A percentile compares a stretch with the other conserved stretches of the same genome.
Evolutionary conservation across 345 rosid genomes (phyloP).

Genomic region (Citrus medica): DNA sequence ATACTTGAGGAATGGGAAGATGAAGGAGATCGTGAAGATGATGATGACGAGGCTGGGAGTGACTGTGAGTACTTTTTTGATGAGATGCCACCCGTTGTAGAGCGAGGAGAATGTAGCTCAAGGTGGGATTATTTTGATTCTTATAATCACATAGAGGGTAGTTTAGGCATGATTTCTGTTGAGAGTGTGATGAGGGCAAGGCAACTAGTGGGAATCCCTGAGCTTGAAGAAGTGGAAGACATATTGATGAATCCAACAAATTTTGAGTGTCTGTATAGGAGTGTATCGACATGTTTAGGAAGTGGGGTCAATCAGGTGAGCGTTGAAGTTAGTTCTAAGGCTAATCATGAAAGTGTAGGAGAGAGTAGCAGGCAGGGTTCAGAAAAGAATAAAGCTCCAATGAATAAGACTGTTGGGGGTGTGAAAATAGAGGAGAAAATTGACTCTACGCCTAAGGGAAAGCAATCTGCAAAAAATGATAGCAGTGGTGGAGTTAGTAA

Average conservation of each 20-base stretch:
- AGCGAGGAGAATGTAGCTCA: neutral
- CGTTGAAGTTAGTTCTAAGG: neutral
- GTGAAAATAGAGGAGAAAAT: neutral
- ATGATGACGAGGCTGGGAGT: slow-evolving; percentile 4
- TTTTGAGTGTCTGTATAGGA: slow-evolving; percentile 11
- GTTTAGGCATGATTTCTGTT: slow-evolving; percentile 6
- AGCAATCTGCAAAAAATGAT: neutral
- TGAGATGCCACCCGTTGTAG: slow-evolving; percentile 5
- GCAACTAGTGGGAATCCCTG: slow-evolving; percentile 34
- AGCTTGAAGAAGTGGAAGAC: slow-evolving; percentile 34
- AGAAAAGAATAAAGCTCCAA: neutral
- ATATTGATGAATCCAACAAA: slow-evolving; percentile 10
- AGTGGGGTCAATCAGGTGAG: neutral
- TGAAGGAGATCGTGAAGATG: slow-evolving; percentile 1
- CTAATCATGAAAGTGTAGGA: neutral
- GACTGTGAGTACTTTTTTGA: slow-evolving; percentile 19
- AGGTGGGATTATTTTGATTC: slow-evolving; percentile 46
- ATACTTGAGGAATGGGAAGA: neutral
- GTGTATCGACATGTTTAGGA: neutral
- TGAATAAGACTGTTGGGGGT: neutral
- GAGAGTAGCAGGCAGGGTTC: neutral
- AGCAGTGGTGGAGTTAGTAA: neutral
- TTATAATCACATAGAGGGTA: slow-evolving; percentile 19
- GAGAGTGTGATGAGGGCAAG: slow-evolving; percentile 28
- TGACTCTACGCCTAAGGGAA: neutral